Evolutionary conservation across 2,329 filamentous ascomycete genomes (phyloP), one percentile per base, ranked within the genome.

Genomic region (Fusarium penzigii): DNA sequence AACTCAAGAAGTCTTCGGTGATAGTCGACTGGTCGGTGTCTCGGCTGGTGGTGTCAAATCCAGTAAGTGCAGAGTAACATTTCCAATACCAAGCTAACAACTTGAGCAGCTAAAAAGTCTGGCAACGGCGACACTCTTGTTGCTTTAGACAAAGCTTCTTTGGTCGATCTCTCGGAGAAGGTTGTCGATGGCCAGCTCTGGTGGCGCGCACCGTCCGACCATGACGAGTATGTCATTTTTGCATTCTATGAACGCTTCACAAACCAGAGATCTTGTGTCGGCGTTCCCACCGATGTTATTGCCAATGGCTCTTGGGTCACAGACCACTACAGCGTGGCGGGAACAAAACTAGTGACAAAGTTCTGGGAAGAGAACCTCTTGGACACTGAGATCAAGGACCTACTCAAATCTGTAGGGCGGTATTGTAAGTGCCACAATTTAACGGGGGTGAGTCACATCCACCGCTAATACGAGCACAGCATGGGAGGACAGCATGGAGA

Each of bases 401-500:
- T 41, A 16, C 29, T 50, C 14, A 20, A 13, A 17, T 12, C 9
- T 9, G 34, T 38, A 9, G 34, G 34, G 9, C 9, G 14, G 14
- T 14, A 38, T 45, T 39, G 48, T 40, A 11, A 42, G 42, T 36
- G n/a, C n/a, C n/a, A n/a, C n/a, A n/a, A n/a, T n/a, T n/a, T n/a
- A n/a, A n/a, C n/a, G n/a, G n/a, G n/a, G n/a, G n/a, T n/a, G n/a
- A n/a, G n/a, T n/a, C n/a, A n/a, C n/a, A n/a, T n/a, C n/a, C n/a
- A 41, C 34, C 13, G 41, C 41, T 43, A 29, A 43, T 25, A 12
- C 12, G 10, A 25, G 9, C n/a, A 45, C n/a, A 29, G 48, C 32
- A 11, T 50, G 42, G 42, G 48, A 50, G 41, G 48, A 50, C 20
- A 45, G 42, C 48, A 44, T 45, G 41, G 48, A 50, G 34, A 47